These are phyloP conservation scores for Penicillium sp. DNA, from an alignment of 2,329 filamentous ascomycete genomes.

Conservation along the genomic window DNA sequence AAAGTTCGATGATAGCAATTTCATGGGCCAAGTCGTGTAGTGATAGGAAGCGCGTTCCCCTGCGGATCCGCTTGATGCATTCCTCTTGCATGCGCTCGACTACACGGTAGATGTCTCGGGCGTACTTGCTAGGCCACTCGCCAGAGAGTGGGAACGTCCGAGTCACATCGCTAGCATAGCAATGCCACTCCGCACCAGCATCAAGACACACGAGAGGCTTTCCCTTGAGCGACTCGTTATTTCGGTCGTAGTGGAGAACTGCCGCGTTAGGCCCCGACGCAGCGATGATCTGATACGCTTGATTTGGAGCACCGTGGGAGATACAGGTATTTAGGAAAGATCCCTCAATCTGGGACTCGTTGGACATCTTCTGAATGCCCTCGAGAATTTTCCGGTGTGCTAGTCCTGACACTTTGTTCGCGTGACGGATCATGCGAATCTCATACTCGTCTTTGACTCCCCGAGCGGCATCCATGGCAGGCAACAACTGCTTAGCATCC, in stretches of 20 bases:
- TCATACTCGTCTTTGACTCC: slow-evolving; percentile 76
- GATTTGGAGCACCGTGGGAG: slow-evolving; percentile 72
- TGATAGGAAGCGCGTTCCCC: slow-evolving; percentile 76
- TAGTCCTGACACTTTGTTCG: slow-evolving; percentile 68
- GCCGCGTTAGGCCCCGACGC: slow-evolving; percentile 78
- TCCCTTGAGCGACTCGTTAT: slow-evolving; percentile 67
- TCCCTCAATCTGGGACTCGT: slow-evolving; percentile 82
- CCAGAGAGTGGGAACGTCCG: slow-evolving; percentile 82
- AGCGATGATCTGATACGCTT: slow-evolving; percentile 86
- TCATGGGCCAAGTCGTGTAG: slow-evolving; percentile 78
- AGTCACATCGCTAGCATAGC: slow-evolving; percentile 75
- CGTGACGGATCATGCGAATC: slow-evolving; percentile 70
- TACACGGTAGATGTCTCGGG: slow-evolving; percentile 74
- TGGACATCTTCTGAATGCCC: slow-evolving; percentile 64
- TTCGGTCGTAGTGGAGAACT: slow-evolving; percentile 84
- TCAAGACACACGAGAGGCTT: slow-evolving; percentile 83
- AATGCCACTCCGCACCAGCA: slow-evolving; percentile 74
- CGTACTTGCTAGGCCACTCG: slow-evolving; percentile 62
- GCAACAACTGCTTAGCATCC: slow-evolving; percentile 34
- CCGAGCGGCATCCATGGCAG: slow-evolving; percentile 67
- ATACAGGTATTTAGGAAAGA: slow-evolving; percentile 77
- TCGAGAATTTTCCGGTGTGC: slow-evolving; percentile 67
- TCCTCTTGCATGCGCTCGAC: slow-evolving; percentile 85
- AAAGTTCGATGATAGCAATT: slow-evolving; percentile 77
- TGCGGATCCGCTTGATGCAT: slow-evolving; percentile 71